Conservation (phyloP, 2,329 filamentous ascomycete genomes). For the Lasiodiplodia sp. region DNA sequence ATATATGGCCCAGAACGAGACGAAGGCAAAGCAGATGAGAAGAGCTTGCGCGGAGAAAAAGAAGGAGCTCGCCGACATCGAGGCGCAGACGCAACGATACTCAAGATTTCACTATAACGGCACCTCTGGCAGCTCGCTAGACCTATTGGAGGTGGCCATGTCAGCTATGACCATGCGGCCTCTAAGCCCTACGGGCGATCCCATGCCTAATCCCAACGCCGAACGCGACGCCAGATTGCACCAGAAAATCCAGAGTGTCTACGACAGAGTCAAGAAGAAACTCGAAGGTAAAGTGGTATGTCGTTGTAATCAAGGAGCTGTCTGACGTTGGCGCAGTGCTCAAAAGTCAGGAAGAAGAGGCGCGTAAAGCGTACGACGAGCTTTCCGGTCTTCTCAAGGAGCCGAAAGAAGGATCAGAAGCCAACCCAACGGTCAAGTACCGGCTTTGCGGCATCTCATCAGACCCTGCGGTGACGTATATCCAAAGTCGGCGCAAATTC, state of each 20-base stretch:
- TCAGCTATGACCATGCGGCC: slow-evolving; percentile 39
- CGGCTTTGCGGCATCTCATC: slow-evolving; percentile 29
- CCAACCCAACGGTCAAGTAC: slow-evolving; percentile 14
- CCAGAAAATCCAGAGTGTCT: slow-evolving; percentile 40
- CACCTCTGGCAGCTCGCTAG: slow-evolving; percentile 45
- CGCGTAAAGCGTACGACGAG: slow-evolving; percentile 19
- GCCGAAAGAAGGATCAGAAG: neutral
- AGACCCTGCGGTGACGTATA: slow-evolving; percentile 23
- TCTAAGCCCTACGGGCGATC: slow-evolving; percentile 18
- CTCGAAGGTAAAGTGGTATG: slow-evolving; percentile 2
- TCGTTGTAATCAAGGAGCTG: neutral
- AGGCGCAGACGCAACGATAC: slow-evolving; percentile 35
- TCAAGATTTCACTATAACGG: slow-evolving; percentile 32
- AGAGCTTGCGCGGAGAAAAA: slow-evolving; percentile 49
- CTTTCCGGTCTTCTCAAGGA: slow-evolving; percentile 28
- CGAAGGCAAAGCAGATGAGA: slow-evolving; percentile 25
- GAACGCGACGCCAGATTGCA: slow-evolving; percentile 37
- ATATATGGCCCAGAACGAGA: slow-evolving; percentile 52
- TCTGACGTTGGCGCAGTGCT: neutral
- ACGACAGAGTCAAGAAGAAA: slow-evolving; percentile 43
- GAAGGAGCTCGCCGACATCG: slow-evolving; percentile 44
- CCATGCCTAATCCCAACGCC: slow-evolving; percentile 30
- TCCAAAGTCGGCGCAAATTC: neutral
- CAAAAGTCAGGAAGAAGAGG: slow-evolving; percentile 14
- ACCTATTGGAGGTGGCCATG: slow-evolving; percentile 50